Base-by-base conservation (phyloP, 805 yeast species). In the Teunomyces tritomae region DNA sequence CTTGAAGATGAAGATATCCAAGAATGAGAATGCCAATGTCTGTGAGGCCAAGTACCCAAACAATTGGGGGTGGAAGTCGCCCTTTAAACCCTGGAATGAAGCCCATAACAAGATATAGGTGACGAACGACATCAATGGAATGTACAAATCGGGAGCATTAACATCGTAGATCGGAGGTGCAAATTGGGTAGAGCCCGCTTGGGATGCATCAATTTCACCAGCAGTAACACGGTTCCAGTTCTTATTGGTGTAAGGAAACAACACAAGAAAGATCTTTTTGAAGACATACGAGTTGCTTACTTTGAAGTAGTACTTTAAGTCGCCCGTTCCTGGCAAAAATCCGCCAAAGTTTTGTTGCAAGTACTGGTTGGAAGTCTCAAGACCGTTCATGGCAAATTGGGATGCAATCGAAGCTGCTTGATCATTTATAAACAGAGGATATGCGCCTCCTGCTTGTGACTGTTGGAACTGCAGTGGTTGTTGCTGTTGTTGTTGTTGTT, bases 111-210 rank as follows among this genome's bases (percentile, higher is more conserved):
- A 71, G 44, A 92, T 84, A 61, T 91, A 91, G 0, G 98, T 89
- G 43, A 89, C 80, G 58, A 87, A 80, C 1, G 97, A 88, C 97
- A 95, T 94, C 51, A 88, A 68, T 5, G 99, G 99, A 46, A 94
- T 88, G 67, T 94, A 94, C 73, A 94, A 78, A 64, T 94, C 99
- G 2, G 99, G 99, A 0, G 98, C 95, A 61, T 95, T 94, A 49
- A 85, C 76, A 63, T 94, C 99, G 51, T 87, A 88, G 40, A 79
- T 68, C 11, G 99, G 97, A 8, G 88, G 82, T 2, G 89, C 84
- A 64, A 76, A 89, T 52, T 40, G 55, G 50, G 16, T 4, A 20
- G 24, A 20, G 24, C 24, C 24, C 24, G 24, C 24, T 20, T 20
- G 24, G 6, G 24, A 20, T 20, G 72, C 62, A 2, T 60, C 53